phyloP scores from a whole-genome alignment of 345 rosid species.

The Eucalyptus decipiens region DNA sequence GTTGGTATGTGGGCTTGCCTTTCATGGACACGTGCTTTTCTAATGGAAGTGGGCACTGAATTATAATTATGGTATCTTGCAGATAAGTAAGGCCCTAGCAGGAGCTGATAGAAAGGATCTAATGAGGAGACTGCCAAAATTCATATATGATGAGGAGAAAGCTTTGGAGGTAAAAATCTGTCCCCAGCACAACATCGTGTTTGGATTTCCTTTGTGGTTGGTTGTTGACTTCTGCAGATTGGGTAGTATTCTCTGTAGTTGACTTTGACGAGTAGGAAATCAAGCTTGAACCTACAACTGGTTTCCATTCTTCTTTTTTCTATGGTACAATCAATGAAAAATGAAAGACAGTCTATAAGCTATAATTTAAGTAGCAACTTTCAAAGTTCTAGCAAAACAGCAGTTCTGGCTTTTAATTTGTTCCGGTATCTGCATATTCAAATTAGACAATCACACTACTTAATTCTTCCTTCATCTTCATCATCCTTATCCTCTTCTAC shows the following conservation, averaged over 20 bases:
- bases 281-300: neutral
- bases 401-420: neutral
- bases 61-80: neutral
- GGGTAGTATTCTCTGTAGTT: neutral
- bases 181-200: neutral
- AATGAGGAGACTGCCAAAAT: constrained; percentile 35
- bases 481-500: neutral
- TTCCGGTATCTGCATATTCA: neutral
- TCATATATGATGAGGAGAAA: constrained; percentile 44
- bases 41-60: neutral
- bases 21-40: neutral
- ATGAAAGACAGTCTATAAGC: neutral
- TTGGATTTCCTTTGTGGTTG: neutral
- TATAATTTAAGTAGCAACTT: neutral
- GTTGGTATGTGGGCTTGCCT: neutral
- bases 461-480: neutral
- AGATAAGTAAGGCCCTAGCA: constrained; percentile 29
- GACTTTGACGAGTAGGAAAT: neutral
- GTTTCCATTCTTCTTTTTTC: neutral
- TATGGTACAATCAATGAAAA: neutral
- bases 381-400: neutral
- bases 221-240: neutral
- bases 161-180: constrained; percentile 24
- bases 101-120: constrained; percentile 27
- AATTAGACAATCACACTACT: neutral